Evolutionary conservation across 768 basidiomycete genomes (phyloP).

Genomic region (Boletus tylopilopsis): DNA sequence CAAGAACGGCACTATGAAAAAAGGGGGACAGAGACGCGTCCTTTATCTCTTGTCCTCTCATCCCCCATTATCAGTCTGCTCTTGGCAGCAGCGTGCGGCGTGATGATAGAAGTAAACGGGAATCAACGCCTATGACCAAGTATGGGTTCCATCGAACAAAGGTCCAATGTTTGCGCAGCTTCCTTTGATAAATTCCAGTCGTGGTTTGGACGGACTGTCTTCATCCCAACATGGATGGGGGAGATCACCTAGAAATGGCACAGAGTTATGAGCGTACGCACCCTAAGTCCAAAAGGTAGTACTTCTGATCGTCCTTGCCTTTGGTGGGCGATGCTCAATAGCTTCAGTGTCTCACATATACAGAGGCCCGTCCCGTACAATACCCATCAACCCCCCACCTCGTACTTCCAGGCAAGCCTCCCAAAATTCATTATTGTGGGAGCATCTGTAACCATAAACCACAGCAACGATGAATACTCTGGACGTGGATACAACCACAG

Average conservation of each 20-base stretch:
- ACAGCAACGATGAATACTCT: conserved; percentile 13
- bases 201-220: neutral
- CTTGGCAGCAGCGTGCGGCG: neutral
- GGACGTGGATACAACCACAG: conserved; percentile 1
- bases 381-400: neutral
- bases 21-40: neutral
- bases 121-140: conserved; percentile 3
- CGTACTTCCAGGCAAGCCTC: conserved; percentile 1
- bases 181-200: neutral
- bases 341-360: conserved; percentile 18
- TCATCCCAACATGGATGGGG: neutral
- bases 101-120: neutral
- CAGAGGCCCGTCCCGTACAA: neutral
- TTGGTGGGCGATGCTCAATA: neutral
- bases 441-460: neutral
- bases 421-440: neutral
- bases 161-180: neutral
- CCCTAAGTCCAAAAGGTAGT: conserved; percentile 10
- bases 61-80: neutral
- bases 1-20: neutral
- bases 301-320: neutral
- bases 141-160: neutral
- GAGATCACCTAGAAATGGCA: conserved; percentile 8
- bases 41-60: conserved; percentile 1
- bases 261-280: neutral